These are phyloP conservation scores for Leccinum ochraceum DNA, from an alignment of 768 basidiomycete genomes.

Conservation along the genomic window DNA sequence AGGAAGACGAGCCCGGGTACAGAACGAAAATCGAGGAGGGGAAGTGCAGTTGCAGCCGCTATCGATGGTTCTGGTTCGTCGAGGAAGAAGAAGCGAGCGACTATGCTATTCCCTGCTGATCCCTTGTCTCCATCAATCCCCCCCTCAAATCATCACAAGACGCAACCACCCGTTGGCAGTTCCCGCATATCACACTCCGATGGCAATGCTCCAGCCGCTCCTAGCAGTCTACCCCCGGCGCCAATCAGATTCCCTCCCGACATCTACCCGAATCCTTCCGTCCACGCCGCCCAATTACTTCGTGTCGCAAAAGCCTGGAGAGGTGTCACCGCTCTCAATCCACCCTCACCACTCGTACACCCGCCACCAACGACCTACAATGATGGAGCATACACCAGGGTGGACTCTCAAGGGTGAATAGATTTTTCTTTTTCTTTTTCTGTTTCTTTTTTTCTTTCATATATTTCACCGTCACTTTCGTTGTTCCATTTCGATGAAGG, in stretches of 20 bases:
- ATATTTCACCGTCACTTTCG: not conserved
- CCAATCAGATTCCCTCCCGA: constrained; percentile 41
- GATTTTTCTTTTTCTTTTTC: not conserved
- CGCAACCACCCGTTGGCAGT: constrained; percentile 18
- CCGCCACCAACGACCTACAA: constrained; percentile 27
- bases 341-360: constrained; percentile 20
- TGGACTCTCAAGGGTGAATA: constrained; percentile 33
- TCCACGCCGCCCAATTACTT: constrained; percentile 52
- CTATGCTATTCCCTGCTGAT: constrained; percentile 33
- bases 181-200: constrained; percentile 21
- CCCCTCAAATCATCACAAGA: constrained; percentile 10
- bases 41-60: constrained; percentile 36
- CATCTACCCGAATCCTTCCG: constrained; percentile 34
- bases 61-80: constrained; percentile 35
- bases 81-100: constrained; percentile 41
- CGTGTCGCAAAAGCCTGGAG: constrained; percentile 66
- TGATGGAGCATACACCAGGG: constrained; percentile 23
- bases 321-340: constrained; percentile 59
- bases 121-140: constrained; percentile 21
- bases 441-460: too few relatives aligned
- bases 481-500: constrained; percentile 3
- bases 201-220: constrained; percentile 2
- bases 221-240: constrained; percentile 19
- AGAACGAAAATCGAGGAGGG: constrained; percentile 40
- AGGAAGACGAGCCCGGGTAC: constrained; percentile 41